These are phyloP conservation scores for Coelastrella sp. DNA, from an alignment of 139 green algal genomes.

Conservation along the genomic window DNA sequence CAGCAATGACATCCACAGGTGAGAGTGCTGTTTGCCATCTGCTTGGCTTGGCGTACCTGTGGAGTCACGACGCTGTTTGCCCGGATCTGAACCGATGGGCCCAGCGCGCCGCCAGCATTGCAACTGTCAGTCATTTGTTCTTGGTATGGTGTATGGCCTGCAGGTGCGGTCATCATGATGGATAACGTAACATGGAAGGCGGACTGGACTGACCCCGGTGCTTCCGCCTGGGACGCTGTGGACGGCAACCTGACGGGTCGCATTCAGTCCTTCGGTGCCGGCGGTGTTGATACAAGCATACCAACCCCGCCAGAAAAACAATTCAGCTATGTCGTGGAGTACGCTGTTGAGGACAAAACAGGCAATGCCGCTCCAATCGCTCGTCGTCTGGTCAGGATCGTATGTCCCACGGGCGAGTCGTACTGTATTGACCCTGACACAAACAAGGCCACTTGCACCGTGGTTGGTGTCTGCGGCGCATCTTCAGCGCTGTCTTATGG, in stretches of 20 bases:
- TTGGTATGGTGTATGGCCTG: not conserved
- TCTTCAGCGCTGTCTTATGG: constrained; percentile 1
- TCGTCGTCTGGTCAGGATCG: constrained; percentile 46
- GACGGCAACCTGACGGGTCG: constrained; percentile 55
- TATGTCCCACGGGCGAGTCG: constrained; percentile 38
- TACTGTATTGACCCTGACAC: constrained; percentile 47
- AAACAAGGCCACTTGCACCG: constrained; percentile 40
- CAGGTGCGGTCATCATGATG: constrained; percentile 50
- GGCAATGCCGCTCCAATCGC: constrained; percentile 55
- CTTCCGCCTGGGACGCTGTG: constrained; percentile 47
- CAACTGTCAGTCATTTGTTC: too few species aligned
- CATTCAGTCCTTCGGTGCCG: constrained; percentile 51
- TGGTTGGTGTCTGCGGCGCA: constrained; percentile 35
- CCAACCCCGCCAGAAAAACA: constrained; percentile 42
- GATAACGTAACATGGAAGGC: constrained; percentile 47
- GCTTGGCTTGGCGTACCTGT: too few species aligned
- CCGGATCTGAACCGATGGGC: too few species aligned
- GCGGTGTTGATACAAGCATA: constrained; percentile 50
- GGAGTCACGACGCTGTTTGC: too few species aligned
- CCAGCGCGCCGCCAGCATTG: too few species aligned
- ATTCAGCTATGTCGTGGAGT: constrained; percentile 50
- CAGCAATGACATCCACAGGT: constrained; percentile 39
- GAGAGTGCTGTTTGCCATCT: too few species aligned
- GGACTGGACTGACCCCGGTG: constrained; percentile 53
- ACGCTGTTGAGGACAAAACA: constrained; percentile 50